Evolutionary conservation across 177 flowering plant genomes (phyloP), one percentile per base, ranked within the genome.

Genomic region (Telopea speciosissima): DNA sequence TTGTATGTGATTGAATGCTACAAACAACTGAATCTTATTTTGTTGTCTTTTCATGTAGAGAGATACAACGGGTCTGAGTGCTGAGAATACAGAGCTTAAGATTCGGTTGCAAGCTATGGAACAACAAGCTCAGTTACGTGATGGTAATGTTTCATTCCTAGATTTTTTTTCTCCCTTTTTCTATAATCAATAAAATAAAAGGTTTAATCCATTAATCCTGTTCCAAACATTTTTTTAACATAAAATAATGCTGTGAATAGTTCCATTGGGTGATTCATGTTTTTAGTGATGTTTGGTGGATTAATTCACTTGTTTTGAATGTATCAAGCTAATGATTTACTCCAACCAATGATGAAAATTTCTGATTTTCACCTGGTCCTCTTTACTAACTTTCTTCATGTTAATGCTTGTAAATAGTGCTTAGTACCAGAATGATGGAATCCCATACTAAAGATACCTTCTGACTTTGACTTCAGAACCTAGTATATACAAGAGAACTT

Each of bases 111-210:
- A 62, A 24, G 28, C 33, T 24, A 62, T 24, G 28, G 65, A 62
- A 62, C 28, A 26, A 21, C 65, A 62, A 62, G 33, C 28, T 24
- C 31, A 62, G 33, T 62, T 62, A 13, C 65, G 92, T 31, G 90
- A 89, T 81, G 96, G 96, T 89, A 78, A 69, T 49, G 85, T 58
- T 58, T 16, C 22, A 58, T 19, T 58, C 23, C 6, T n/a, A 58
- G 14, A 21, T 16, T 16, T 13, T 59, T 71, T 33, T 8, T 28
- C 4, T 28, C 2, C 2, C 9, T 59, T 71, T 33, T 8, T 28
- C 4, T 28, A 16, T 24, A 24, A 44, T n/a, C 25, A 24, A 31
- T 36, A 24, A 13, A 62, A 17, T 49, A 2, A 28, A 22, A 7
- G 2, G 26, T n/a, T 21, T 19, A 52, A 22, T 60, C 24, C 68